Conservation (phyloP, 2,329 filamentous ascomycete genomes). For the Sporothrix protearum region DNA sequence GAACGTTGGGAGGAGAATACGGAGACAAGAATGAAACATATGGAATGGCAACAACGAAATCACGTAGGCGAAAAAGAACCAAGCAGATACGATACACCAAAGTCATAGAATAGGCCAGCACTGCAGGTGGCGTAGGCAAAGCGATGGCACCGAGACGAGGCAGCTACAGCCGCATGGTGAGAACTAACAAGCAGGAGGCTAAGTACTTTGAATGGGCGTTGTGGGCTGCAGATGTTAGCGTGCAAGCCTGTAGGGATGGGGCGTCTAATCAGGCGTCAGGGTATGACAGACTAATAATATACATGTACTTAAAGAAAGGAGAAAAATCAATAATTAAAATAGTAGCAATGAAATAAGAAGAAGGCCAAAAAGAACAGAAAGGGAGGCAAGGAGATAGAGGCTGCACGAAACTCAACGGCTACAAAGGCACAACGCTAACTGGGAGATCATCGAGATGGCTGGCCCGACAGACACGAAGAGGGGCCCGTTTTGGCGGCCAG, state of each 20-base stretch:
- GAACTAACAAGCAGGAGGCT: background rate
- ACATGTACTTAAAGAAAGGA: background rate
- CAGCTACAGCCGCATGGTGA: background rate
- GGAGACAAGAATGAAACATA: background rate
- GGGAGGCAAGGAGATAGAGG: conserved; percentile 1
- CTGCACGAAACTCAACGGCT: conserved; percentile 12
- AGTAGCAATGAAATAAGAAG: background rate
- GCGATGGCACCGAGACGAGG: background rate
- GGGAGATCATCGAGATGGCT: conserved; percentile 18
- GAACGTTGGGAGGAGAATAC: background rate
- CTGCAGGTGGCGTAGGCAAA: background rate
- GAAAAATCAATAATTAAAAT: background rate
- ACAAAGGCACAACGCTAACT: conserved; percentile 3
- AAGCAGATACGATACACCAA: too few species aligned
- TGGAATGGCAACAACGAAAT: background rate
- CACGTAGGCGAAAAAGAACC: background rate
- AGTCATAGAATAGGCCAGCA: background rate
- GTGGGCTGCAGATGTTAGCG: background rate
- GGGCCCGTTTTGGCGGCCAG: conserved; percentile 19
- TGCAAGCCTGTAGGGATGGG: conserved; percentile 1
- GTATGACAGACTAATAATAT: conserved; percentile 6
- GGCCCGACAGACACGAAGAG: conserved; percentile 6
- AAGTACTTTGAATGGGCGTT: background rate
- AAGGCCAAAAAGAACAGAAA: background rate
- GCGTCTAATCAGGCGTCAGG: background rate